Base-by-base conservation (phyloP, 2,329 filamentous ascomycete genomes). In the Blumeria graminis region DNA sequence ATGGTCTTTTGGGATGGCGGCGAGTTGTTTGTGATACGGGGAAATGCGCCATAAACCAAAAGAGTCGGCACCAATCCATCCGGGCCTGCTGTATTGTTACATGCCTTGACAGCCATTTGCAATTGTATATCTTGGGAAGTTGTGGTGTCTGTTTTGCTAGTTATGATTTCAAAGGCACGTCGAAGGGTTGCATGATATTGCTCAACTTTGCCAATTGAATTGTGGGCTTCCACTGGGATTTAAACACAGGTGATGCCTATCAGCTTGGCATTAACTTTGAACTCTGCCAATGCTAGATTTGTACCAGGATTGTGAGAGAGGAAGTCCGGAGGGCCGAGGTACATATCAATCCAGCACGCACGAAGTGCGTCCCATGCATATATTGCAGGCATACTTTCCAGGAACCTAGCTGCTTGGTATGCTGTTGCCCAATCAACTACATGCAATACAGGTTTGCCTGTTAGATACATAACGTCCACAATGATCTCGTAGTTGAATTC, bases 251-350 rank as follows among this genome's bases (percentile, higher is more conserved):
- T 18, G 16, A 41, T 55, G 14, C 14, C 28, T 10, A 57, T 48
- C 3, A 18, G 38, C 18, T 3, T 18, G 1, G 28, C 52, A 6
- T 14, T 14, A 13, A 55, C 34, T 4, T 38, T 41, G 32, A 59
- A 57, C 48, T 59, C 52, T 34, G 50, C 56, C 16, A 14, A 56
- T 9, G 56, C 32, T 16, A 57, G 55, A 38, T 56, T 58, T 34
- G 43, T 33, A n/a, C 55, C 57, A 35, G 38, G 16, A 34, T 55
- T 18, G 22, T 51, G 28, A 11, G 22, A 33, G 33, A 55, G 22
- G 11, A 18, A 13, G 33, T 59, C 56, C 7, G 50, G 55, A 3
- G 56, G 57, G 3, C 57, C 34, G 13, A 51, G 18, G 34, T 58
- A 58, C 2, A 34, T 55, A 32, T 58, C 46, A 6, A 57, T 57